Percentiles rank a stretch among this genome's conserved stretches.
Evolutionary conservation across 2,329 filamentous ascomycete genomes (phyloP).

Genomic region (Aspergillus brunneoviolaceus): DNA sequence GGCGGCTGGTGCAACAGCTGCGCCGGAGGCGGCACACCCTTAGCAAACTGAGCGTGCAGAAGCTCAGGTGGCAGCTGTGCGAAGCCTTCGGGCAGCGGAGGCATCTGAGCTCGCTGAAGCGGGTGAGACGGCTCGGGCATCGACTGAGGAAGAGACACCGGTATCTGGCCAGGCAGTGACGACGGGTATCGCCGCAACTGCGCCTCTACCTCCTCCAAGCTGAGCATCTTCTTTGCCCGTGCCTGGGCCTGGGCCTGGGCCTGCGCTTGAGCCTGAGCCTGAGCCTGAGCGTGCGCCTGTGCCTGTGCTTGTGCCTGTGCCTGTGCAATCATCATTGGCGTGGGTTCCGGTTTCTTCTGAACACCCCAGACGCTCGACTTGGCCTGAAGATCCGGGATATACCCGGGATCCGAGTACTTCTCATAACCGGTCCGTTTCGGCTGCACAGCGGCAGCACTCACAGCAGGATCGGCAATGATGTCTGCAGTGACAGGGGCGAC

Average conservation of each 20-base stretch:
- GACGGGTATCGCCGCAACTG: conserved; percentile 70
- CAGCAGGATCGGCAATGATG: conserved; percentile 45
- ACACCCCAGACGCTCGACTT: conserved; percentile 92
- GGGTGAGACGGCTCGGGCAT: conserved; percentile 32
- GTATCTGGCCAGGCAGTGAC: conserved; percentile 24
- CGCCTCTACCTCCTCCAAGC: conserved; percentile 93
- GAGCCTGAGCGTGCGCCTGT: not conserved
- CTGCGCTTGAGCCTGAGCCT: not conserved
- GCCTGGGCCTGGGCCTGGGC: conserved; percentile 16
- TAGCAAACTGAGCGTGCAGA: conserved; percentile 45
- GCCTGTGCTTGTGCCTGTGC: not conserved
- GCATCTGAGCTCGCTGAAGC: conserved; percentile 32
- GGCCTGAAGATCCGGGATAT: conserved; percentile 85
- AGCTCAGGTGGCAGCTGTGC: conserved; percentile 45
- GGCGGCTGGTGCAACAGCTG: conserved; percentile 40
- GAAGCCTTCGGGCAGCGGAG: conserved; percentile 35
- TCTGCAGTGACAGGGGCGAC: conserved; percentile 32
- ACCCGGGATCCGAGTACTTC: conserved; percentile 80
- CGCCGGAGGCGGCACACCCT: conserved; percentile 34
- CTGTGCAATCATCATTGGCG: not conserved
- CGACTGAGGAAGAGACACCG: conserved; percentile 29
- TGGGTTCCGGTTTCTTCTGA: conserved; percentile 37
- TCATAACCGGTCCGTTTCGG: conserved; percentile 83
- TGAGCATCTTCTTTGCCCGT: conserved; percentile 79
- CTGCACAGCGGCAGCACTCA: conserved; percentile 45